Base-by-base conservation (phyloP, 768 basidiomycete species). In the Sporobolomyces roseus region DNA sequence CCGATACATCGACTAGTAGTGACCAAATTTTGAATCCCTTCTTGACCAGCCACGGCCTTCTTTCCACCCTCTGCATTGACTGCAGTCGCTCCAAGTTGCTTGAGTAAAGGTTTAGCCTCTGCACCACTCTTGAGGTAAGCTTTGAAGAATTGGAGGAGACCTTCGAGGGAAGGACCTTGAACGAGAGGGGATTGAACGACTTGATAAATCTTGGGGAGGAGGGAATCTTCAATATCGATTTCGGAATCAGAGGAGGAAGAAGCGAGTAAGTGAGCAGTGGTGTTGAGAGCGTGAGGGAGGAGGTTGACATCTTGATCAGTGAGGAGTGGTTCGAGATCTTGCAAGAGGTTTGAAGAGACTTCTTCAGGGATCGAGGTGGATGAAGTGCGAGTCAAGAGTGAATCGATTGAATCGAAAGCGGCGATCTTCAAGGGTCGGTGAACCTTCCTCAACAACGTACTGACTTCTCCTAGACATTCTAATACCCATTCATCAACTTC, bases 1-100 rank as follows among this genome's bases (percentile, higher is more conserved):
- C 89, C 92, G 21, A 98, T 82, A 70, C 89, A 91, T 75, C 86
- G 88, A 38, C 93, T 90, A 19, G 91, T 88, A 71, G 92, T 94
- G 4, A 82, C 72, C 35, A 76, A 77, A 0, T 65, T 66, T 16
- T 74, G 73, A 5, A 77, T 75, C 1, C 78, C 79, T 35, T n/a
- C n/a, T n/a, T n/a, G n/a, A 41, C 10, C 38, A 41, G 56, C 61
- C 29, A 45, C 41, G 16, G 36, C 54, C 38, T 35, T 35, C 29
- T 30, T 30, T 27, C 25, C 50, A 29, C 25, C 30, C 33, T 54
- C 12, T 6, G 48, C 59, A 16, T 65, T 67, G 13, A 51, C 64
- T 17, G 48, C 43, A 30, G 29, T 43, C 30, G 51, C 46, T n/a
- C 25, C 59, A 13, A 76, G 25, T 29, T 45, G 41, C 27, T 33